Evolutionary conservation across 805 yeast species (phyloP).

Genomic region (Millerozyma acaciae): DNA sequence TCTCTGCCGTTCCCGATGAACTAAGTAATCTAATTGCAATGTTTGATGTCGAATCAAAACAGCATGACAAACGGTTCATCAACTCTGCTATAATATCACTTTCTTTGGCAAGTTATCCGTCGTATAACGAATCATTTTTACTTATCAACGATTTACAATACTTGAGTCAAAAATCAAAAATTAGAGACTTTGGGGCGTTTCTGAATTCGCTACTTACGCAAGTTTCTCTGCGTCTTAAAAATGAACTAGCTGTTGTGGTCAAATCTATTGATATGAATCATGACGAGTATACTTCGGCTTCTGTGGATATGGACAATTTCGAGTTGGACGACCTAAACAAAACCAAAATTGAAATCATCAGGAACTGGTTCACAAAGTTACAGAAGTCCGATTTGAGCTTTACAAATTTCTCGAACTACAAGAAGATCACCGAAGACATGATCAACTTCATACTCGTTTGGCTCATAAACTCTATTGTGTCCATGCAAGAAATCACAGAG

Average conservation of each 20-base stretch:
- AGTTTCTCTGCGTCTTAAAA: constrained; percentile 13
- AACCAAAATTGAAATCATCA: constrained; percentile 16
- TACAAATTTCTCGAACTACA: constrained; percentile 27
- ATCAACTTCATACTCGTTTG: constrained; percentile 29
- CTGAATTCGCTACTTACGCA: constrained; percentile 20
- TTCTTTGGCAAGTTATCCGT: constrained; percentile 30
- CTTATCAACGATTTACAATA: constrained; percentile 32
- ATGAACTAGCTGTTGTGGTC: constrained; percentile 15
- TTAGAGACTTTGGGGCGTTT: constrained; percentile 12
- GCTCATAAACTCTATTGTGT: constrained; percentile 22
- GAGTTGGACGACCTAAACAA: constrained; percentile 17
- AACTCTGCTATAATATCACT: constrained; percentile 28
- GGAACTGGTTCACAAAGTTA: constrained; percentile 20
- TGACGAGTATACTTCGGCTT: constrained; percentile 8
- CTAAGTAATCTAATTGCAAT: constrained; percentile 20
- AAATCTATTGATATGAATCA: constrained; percentile 13
- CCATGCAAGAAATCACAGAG: constrained; percentile 32
- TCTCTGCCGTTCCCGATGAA: constrained; percentile 21
- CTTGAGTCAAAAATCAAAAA: constrained; percentile 13
- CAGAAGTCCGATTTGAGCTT: constrained; percentile 17
- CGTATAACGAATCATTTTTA: constrained; percentile 28
- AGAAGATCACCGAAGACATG: constrained; percentile 19
- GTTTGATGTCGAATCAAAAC: constrained; percentile 17
- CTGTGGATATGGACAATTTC: constrained; percentile 9
- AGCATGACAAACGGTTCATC: constrained; percentile 15